Conservation (phyloP, 495 filamentous ascomycete species). For the Penicillium nucicola region DNA sequence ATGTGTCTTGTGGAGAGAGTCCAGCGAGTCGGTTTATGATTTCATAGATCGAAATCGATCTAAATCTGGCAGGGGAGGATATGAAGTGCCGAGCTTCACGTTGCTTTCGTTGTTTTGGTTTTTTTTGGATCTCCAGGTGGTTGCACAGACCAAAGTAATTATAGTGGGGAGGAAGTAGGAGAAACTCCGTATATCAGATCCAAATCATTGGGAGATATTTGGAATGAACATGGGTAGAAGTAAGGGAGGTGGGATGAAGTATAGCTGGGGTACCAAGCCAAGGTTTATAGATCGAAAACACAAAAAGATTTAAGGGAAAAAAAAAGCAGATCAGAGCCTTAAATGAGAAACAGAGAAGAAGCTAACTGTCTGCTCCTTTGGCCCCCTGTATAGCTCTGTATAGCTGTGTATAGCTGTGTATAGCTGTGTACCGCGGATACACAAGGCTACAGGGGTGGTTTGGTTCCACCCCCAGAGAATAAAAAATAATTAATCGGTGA, state of each 20-base stretch:
- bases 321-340: conserved; percentile 24
- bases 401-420: conserved; percentile 23
- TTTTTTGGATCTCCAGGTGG: not conserved
- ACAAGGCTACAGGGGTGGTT: conserved; percentile 20
- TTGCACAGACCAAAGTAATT: not conserved
- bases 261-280: conserved; percentile 10
- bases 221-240: conserved; percentile 2
- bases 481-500: conserved; percentile 14
- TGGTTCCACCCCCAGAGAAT: conserved; percentile 17
- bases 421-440: conserved; percentile 29
- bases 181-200: not conserved
- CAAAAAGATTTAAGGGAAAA: conserved; percentile 1
- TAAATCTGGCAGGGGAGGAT: not conserved
- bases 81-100: not conserved
- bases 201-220: not conserved
- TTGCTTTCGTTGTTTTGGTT: no score
- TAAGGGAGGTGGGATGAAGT: conserved; percentile 8
- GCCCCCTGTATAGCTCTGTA: conserved; percentile 23
- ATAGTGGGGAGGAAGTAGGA: conserved; percentile 2
- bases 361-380: conserved; percentile 23
- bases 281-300: conserved; percentile 23
- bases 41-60: not conserved
- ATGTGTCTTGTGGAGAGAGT: not conserved
- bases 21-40: not conserved
- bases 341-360: conserved; percentile 16